A percentile compares a stretch with the other conserved stretches of the same genome.
phyloP scores from a whole-genome alignment of 768 basidiomycete species.

The Leccinum incarnatum region DNA sequence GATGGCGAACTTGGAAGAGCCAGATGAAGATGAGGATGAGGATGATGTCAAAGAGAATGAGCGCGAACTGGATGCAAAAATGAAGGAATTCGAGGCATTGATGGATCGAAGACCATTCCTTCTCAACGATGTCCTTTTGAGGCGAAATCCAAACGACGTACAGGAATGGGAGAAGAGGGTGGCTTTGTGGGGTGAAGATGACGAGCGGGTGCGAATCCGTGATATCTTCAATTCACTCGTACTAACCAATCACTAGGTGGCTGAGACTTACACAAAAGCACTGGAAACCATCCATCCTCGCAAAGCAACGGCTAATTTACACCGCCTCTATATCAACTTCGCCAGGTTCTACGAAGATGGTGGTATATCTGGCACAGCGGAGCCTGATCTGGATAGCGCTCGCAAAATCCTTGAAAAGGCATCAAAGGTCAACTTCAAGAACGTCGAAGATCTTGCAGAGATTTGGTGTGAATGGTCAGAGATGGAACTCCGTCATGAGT shows the following conservation, averaged over 20 bases:
- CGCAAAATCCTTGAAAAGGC: constrained; percentile 93
- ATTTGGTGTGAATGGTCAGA: constrained; percentile 99
- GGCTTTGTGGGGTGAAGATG: constrained; percentile 88
- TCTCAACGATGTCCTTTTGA: constrained; percentile 89
- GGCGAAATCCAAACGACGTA: constrained; percentile 95
- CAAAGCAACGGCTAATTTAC: constrained; percentile 87
- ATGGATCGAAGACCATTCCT: constrained; percentile 96
- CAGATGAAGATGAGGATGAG: constrained; percentile 70
- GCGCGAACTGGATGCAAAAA: constrained; percentile 77
- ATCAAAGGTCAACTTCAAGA: constrained; percentile 86
- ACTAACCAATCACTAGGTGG: constrained; percentile 52
- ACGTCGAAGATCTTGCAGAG: constrained; percentile 97
- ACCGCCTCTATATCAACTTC: constrained; percentile 90
- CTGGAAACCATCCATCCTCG: constrained; percentile 84
- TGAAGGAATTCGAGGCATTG: constrained; percentile 91
- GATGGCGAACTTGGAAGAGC: constrained; percentile 80
- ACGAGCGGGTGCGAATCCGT: constrained; percentile 68
- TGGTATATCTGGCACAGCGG: constrained; percentile 74
- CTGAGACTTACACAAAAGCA: constrained; percentile 89
- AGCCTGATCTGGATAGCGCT: constrained; percentile 78
- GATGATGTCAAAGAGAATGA: constrained; percentile 78
- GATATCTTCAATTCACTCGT: not conserved
- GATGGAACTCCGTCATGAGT: constrained; percentile 96
- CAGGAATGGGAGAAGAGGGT: constrained; percentile 99
- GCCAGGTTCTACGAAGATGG: constrained; percentile 98